Evolutionary conservation across 2,329 filamentous ascomycete genomes (phyloP).

Genomic region (Hymenotorrendiella dingleyae): DNA sequence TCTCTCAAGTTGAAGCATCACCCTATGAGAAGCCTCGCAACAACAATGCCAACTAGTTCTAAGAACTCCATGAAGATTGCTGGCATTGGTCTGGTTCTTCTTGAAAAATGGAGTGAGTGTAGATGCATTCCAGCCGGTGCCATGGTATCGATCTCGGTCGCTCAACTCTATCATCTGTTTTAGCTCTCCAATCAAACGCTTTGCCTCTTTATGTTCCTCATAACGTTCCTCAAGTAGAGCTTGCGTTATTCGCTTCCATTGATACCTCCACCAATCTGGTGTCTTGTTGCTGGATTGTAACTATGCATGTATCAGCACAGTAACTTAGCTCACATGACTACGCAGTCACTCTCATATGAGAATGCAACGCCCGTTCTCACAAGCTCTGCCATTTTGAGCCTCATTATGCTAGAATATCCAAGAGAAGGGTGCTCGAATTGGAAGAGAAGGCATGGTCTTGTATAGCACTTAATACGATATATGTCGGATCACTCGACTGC

Average conservation of each 20-base stretch:
- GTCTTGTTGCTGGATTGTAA: conserved; percentile 2
- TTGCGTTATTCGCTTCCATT: conserved; percentile 1
- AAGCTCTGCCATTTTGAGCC: no score
- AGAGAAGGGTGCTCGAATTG: no score
- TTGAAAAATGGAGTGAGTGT: conserved; percentile 3
- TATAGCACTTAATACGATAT: no score
- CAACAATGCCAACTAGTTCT: conserved; percentile 3
- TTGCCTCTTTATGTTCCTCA: background rate
- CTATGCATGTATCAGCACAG: background rate
- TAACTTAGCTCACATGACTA: no score
- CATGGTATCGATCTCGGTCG: background rate
- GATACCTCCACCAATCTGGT: conserved; percentile 2
- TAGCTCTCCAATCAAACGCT: conserved; percentile 2
- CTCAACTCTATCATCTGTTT: conserved; percentile 5
- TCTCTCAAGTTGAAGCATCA: conserved; percentile 5
- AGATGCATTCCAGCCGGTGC: background rate
- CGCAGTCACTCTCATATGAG: no score
- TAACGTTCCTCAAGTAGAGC: background rate
- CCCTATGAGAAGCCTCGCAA: background rate
- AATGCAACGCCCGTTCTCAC: no score
- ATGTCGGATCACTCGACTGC: no score
- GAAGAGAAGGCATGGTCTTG: no score
- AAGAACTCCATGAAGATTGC: background rate
- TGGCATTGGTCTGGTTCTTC: background rate
- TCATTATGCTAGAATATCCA: no score